A percentile compares a stretch with the other conserved stretches of the same genome.
These are phyloP conservation scores for Citeromyces nyonsensis DNA, from an alignment of 805 yeast species.

Conservation along the genomic window DNA sequence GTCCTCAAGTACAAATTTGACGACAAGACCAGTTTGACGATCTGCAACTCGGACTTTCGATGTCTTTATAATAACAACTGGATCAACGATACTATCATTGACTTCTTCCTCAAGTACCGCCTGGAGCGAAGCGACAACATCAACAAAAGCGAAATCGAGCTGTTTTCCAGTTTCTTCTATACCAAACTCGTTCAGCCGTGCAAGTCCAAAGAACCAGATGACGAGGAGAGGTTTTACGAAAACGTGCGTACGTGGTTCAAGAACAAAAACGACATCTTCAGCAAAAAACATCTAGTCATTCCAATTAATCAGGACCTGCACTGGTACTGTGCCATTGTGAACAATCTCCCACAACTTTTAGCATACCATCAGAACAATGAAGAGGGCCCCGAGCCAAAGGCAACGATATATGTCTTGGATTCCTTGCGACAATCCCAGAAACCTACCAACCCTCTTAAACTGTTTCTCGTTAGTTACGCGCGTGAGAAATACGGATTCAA, in stretches of 20 bases:
- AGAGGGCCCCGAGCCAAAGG: slow-evolving; percentile 11
- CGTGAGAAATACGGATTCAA: slow-evolving; percentile 38
- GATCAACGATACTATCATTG: slow-evolving; percentile 82
- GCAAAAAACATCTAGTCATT: slow-evolving; percentile 44
- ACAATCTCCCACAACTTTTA: slow-evolving; percentile 24
- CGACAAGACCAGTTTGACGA: slow-evolving; percentile 36
- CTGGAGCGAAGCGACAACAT: slow-evolving; percentile 16
- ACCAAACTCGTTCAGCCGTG: slow-evolving; percentile 31
- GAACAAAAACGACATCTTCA: slow-evolving; percentile 40
- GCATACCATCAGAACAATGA: slow-evolving; percentile 1
- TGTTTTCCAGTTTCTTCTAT: slow-evolving; percentile 78
- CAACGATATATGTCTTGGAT: slow-evolving; percentile 43
- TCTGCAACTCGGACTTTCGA: slow-evolving; percentile 58
- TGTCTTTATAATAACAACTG: slow-evolving; percentile 72
- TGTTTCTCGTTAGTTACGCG: slow-evolving; percentile 55
- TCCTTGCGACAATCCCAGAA: slow-evolving; percentile 52
- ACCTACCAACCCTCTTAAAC: slow-evolving; percentile 34
- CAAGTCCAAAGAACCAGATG: slow-evolving; percentile 2
- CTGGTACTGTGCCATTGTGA: slow-evolving; percentile 76
- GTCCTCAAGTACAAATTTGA: slow-evolving; percentile 31
- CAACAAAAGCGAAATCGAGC: slow-evolving; percentile 15
- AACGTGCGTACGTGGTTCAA: slow-evolving; percentile 70
- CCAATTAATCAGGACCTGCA: slow-evolving; percentile 76
- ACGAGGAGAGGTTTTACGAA: slow-evolving; percentile 27
- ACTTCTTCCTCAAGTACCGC: slow-evolving; percentile 59